Conservation (phyloP, 2,329 filamentous ascomycete genomes). For the Sclerotinia trifoliorum region DNA sequence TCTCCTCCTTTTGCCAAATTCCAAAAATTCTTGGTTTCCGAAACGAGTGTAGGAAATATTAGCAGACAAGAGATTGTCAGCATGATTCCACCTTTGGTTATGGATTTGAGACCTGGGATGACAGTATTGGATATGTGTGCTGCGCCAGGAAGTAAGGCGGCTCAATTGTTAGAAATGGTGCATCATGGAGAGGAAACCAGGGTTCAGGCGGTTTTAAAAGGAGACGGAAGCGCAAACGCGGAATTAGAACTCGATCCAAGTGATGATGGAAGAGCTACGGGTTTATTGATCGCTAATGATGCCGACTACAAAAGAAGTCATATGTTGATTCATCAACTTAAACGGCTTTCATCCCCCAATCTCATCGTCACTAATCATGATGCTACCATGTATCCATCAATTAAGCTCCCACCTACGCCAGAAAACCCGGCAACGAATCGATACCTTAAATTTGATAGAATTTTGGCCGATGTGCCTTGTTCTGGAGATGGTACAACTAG, state of each 20-base stretch:
- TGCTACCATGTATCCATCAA: constrained; percentile 90
- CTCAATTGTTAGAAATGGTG: constrained; percentile 91
- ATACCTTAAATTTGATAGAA: constrained; percentile 96
- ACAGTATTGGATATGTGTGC: constrained; percentile 94
- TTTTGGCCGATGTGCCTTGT: constrained; percentile 94
- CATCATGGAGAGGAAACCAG: constrained; percentile 89
- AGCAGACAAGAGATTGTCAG: constrained; percentile 96
- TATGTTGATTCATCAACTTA: constrained; percentile 97
- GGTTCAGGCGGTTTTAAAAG: constrained; percentile 64
- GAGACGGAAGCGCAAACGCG: constrained; percentile 43
- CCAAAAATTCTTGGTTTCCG: constrained; percentile 95
- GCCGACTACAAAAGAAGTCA: constrained; percentile 95
- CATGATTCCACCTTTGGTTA: constrained; percentile 95
- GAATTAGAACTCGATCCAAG: constrained; percentile 56
- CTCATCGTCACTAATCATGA: constrained; percentile 97
- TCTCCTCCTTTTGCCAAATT: constrained; percentile 93
- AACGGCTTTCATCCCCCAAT: constrained; percentile 94
- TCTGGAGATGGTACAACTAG: constrained; percentile 91
- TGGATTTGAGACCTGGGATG: constrained; percentile 90
- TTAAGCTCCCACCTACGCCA: constrained; percentile 69
- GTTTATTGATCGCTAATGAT: constrained; percentile 92
- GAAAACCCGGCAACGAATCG: constrained; percentile 56
- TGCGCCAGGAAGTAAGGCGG: constrained; percentile 94
- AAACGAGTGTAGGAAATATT: constrained; percentile 96
- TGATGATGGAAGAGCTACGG: constrained; percentile 85